Evolutionary conservation across 2,329 filamentous ascomycete genomes (phyloP).

Genomic region (Trichoderma guizhouense): DNA sequence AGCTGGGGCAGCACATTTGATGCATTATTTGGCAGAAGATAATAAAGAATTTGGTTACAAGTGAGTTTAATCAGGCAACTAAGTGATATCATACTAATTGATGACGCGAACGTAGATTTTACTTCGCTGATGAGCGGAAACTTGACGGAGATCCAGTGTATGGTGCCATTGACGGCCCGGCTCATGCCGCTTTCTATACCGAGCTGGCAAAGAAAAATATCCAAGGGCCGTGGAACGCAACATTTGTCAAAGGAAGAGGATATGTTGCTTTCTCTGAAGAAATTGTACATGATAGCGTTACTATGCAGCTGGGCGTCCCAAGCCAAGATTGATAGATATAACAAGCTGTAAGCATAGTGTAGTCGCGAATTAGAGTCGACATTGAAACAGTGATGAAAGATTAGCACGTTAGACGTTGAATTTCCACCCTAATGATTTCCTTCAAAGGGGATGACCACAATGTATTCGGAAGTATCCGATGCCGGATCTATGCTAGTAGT

Average conservation of each 20-base stretch:
- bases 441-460: background rate
- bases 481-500: background rate
- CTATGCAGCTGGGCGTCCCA: background rate
- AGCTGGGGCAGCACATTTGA: conserved; percentile 32
- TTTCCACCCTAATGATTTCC: background rate
- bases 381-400: background rate
- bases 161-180: conserved; percentile 35
- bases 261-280: background rate
- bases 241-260: background rate
- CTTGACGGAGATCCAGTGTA: conserved; percentile 20
- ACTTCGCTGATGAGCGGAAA: conserved; percentile 47
- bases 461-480: background rate
- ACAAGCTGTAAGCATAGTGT: background rate
- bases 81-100: background rate
- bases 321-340: background rate
- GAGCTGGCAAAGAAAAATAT: background rate
- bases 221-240: conserved; percentile 3
- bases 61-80: background rate
- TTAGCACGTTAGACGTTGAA: background rate
- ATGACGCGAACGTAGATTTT: conserved; percentile 38
- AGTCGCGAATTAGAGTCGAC: background rate
- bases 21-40: conserved; percentile 28
- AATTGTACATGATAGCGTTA: background rate
- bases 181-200: conserved; percentile 35
- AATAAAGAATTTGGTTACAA: background rate